Evolutionary conservation across 768 basidiomycete species (phyloP), one percentile per base, ranked within the genome.

Genomic region (Podaxis sp.): DNA sequence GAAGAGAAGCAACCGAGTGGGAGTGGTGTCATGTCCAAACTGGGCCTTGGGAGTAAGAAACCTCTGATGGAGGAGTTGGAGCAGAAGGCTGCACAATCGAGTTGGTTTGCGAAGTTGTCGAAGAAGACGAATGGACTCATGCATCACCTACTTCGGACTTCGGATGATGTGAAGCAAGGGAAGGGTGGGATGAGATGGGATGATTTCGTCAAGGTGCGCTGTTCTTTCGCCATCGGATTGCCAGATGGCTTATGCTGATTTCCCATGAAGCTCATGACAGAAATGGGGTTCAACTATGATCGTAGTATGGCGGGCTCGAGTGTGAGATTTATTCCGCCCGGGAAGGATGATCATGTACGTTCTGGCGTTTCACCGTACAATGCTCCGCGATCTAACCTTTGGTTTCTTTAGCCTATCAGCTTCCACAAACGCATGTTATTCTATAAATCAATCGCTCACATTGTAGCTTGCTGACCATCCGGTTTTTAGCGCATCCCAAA

Each of bases 281-380:
- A 89, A 52, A 86, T 93, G 84, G 91, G 91, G 38, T 93, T 93
- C 72, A 74, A 75, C 2, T 87, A 87, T 66, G 86, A 87, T 69
- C 88, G 88, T 4, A 85, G 85, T 63, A 90, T 90, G 2, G 90
- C 91, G 20, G 91, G 91, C 2, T 92, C 90, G 10, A 90, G 89
- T 71, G 91, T 93, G 38, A 83, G 90, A 40, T 93, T 93, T 69
- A 86, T 90, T 72, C 91, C 91, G 53, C 91, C 89, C 17, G 77
- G 86, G 67, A 68, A 70, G 51, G 73, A 75, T 30, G 80, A 80
- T 65, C 68, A 68, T 65, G 79, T 80, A 56, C 50, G 78, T 68
- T n/a, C 20, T 56, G 24, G 40, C n/a, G 20, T 38, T 17, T 6
- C 49, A 24, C 22, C 22, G 5, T 17, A 0, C 2, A 50, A 8